These are phyloP conservation scores for Ambispora gerdemannii DNA, from an alignment of 192 early-diverging fungal genomes.

Conservation along the genomic window DNA sequence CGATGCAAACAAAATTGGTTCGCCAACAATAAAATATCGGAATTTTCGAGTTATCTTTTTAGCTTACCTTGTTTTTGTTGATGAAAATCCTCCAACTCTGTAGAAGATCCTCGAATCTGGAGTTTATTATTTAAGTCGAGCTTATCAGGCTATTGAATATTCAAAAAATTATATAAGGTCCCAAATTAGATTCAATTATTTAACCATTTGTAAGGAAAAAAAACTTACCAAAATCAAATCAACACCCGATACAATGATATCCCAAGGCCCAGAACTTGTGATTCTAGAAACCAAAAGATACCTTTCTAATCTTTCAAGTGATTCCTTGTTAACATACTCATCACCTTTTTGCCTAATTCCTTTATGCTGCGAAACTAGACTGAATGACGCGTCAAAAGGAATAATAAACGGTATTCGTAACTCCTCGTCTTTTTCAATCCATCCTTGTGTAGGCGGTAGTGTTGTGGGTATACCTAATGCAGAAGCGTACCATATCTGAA, in stretches of 20 bases:
- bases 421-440: slow-evolving; percentile 56
- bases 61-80: slow-evolving; percentile 26
- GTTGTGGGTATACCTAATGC: slow-evolving; percentile 33
- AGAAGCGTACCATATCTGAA: slow-evolving; percentile 42
- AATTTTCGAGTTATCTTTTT: no score
- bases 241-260: slow-evolving; percentile 47
- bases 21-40: no score
- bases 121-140: slow-evolving; percentile 20
- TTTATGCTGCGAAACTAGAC: slow-evolving; percentile 35
- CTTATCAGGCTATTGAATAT: slow-evolving; percentile 9
- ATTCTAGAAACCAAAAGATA: slow-evolving; percentile 40
- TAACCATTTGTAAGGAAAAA: no score
- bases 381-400: slow-evolving; percentile 54
- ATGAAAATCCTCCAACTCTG: slow-evolving; percentile 18
- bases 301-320: slow-evolving; percentile 33
- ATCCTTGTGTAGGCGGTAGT: slow-evolving; percentile 30
- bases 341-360: slow-evolving; percentile 26
- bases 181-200: no score
- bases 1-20: not conserved
- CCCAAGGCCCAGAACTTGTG: slow-evolving; percentile 44
- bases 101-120: slow-evolving; percentile 20
- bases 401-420: slow-evolving; percentile 52
- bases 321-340: slow-evolving; percentile 12
- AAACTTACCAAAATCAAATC: slow-evolving; percentile 31
- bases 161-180: no score